Evolutionary conservation across 352 stramenopile genomes (phyloP), one percentile per base, ranked within the genome.

Genomic region (Globisporangium alternatum): DNA sequence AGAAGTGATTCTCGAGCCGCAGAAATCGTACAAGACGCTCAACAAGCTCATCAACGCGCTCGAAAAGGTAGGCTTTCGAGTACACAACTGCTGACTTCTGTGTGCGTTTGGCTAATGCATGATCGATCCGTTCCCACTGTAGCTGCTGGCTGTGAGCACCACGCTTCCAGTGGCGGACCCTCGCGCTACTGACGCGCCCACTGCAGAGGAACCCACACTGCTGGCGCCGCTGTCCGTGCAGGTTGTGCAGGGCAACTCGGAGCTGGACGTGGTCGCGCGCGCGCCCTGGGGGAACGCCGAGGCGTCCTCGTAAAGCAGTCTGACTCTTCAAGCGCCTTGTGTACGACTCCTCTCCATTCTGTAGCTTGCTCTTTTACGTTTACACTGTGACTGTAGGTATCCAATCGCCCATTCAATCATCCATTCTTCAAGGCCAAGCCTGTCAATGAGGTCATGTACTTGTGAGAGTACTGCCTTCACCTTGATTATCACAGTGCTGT

Each of bases 21-120:
- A 73, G 13, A 80, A 78, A 56, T 86, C 74, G 30, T 95, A 95
- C 79, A 86, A 80, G 69, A 90, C 64, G 54, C 73, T 89, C 39
- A 78, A 80, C 70, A 95, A 95, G 64, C 72, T 93, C 53, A 78
- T 93, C 61, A 93, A 93, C 33, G 86, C 83, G 21, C 72, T 95
- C 22, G 82, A 95, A 72, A 95, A 95, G 68, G 78, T 88, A 12
- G 1, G 65, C 52, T 43, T 25, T 5, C 9, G 7, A n/a, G 3
- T 22, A 48, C 0, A 48, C 15, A 12, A 17, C 19, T 48, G 9
- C 12, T 55, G 28, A 28, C 25, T 28, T 3, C 25, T 28, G 2
- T 28, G 6, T 63, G 39, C 10, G 25, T 31, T 31, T 9, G 3
- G 12, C 31, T 58, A 39, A 56, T 25, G 17, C 12, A 4, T 45